phyloP scores from a whole-genome alignment of 768 basidiomycete genomes.

The Piloderma croceum region DNA sequence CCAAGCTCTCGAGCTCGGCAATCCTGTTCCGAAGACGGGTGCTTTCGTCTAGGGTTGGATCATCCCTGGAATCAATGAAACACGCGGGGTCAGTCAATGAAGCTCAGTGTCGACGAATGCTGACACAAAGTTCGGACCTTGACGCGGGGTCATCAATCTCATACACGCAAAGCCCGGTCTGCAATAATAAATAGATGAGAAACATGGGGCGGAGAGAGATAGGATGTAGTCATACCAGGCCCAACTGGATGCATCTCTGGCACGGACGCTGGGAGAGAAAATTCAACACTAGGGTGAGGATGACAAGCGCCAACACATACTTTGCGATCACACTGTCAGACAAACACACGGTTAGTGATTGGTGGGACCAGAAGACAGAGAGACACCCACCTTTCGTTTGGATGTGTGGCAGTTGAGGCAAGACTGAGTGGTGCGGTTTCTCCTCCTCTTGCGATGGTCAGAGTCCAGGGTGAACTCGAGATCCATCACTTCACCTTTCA shows the following conservation, averaged over 20 bases:
- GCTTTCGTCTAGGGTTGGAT: conserved; percentile 82
- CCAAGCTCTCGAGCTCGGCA: conserved; percentile 88
- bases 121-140: conserved; percentile 55
- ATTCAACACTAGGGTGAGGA: not conserved
- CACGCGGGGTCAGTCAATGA: conserved; percentile 1
- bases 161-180: conserved; percentile 94
- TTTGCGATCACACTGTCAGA: conserved; percentile 79
- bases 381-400: conserved; percentile 70
- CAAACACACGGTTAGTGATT: conserved; percentile 7
- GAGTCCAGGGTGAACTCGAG: conserved; percentile 68
- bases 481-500: conserved; percentile 76
- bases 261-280: too few species aligned
- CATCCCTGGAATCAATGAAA: conserved; percentile 48
- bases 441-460: conserved; percentile 76
- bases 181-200: conserved; percentile 9
- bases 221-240: conserved; percentile 49
- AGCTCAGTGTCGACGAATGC: conserved; percentile 17
- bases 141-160: conserved; percentile 88
- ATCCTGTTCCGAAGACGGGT: conserved; percentile 83
- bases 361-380: conserved; percentile 3
- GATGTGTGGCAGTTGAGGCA: conserved; percentile 89
- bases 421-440: conserved; percentile 89
- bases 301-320: conserved; percentile 73
- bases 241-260: conserved; percentile 84
- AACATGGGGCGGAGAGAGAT: conserved; percentile 1